Conservation (phyloP, 148 eudicot genomes). For the Rhododendron molle region DNA sequence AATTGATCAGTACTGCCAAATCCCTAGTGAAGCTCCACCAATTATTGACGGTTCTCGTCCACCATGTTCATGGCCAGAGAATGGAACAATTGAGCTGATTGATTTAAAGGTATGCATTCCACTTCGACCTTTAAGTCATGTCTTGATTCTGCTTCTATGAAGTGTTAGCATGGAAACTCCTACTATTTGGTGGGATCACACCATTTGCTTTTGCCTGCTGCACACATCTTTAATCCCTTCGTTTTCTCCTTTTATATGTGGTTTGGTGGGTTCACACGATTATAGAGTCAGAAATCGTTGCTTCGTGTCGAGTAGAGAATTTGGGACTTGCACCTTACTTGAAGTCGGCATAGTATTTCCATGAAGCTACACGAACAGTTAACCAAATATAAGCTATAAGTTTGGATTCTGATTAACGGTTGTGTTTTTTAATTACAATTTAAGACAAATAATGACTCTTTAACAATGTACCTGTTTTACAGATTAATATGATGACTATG, state of each 20-base stretch:
- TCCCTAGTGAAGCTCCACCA: constrained; percentile 87
- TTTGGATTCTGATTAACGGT: neutral
- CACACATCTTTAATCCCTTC: neutral
- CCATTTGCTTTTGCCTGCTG: neutral
- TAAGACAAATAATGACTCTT: neutral
- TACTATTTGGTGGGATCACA: neutral
- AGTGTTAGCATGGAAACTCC: neutral
- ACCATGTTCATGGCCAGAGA: constrained; percentile 79
- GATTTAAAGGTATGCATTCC: constrained; percentile 62
- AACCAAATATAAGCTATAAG: neutral
- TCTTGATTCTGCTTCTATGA: neutral
- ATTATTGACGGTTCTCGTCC: constrained; percentile 76
- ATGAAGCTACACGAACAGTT: neutral
- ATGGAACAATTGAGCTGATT: constrained; percentile 71
- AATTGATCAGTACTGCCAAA: constrained; percentile 84
- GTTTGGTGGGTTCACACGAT: neutral
- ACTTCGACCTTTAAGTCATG: neutral
- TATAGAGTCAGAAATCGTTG: neutral
- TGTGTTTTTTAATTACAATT: neutral
- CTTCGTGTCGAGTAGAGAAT: neutral
- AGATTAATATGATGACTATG: neutral
- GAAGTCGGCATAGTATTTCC: neutral
- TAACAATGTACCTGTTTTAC: neutral
- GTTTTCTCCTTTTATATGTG: neutral
- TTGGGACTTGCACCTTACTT: neutral